phyloP scores from a whole-genome alignment of 441 rosid species.

The Erodium moschatum region DNA sequence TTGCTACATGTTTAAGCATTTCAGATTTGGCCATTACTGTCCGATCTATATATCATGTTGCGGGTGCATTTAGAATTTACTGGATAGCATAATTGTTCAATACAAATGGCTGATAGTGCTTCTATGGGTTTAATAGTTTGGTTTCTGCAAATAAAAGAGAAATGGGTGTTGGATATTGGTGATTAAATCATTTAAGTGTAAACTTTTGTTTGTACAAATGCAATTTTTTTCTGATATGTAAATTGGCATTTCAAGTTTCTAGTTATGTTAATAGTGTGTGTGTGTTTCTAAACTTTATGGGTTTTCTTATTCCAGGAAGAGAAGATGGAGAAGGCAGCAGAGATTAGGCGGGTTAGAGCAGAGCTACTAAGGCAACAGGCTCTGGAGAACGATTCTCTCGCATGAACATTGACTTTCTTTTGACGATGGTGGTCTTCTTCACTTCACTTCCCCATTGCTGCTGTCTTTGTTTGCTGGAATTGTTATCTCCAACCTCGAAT shows the following conservation, averaged over 20 bases:
- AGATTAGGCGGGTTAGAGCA: conserved; percentile 59
- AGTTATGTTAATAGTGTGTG: background rate
- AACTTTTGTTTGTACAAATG: background rate
- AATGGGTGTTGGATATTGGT: background rate
- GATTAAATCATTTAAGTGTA: background rate
- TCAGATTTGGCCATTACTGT: background rate
- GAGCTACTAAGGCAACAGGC: conserved; percentile 42
- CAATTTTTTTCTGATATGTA: background rate
- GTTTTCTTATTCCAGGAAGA: conserved; percentile 35
- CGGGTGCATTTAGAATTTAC: background rate
- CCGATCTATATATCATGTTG: background rate
- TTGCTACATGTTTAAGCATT: background rate
- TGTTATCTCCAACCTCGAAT: background rate
- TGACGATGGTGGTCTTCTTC: background rate
- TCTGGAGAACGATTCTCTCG: conserved; percentile 44
- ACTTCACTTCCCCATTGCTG: background rate
- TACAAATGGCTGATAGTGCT: background rate
- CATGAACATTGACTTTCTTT: conserved; percentile 1
- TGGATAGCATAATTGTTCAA: background rate
- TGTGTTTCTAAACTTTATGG: background rate
- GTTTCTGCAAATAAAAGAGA: background rate
- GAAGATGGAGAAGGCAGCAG: conserved; percentile 63
- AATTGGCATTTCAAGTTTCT: background rate
- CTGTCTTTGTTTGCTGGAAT: background rate
- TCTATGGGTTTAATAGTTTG: background rate